phyloP scores from a whole-genome alignment of 2,329 filamentous ascomycete genomes.

The Sarocladium brachiariae region DNA sequence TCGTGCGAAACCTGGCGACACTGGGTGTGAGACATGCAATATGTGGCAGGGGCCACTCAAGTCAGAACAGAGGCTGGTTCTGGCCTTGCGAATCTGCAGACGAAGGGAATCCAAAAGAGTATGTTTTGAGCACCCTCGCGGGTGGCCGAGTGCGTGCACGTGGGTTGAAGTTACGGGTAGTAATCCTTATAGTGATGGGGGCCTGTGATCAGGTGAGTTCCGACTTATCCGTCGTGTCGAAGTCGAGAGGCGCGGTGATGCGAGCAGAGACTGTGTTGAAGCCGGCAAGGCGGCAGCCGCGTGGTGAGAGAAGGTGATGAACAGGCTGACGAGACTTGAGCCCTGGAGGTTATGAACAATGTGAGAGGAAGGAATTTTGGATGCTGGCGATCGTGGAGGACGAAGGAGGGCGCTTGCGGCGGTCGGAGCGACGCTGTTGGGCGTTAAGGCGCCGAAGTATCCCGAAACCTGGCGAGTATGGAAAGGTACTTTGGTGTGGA shows the following conservation, averaged over 20 bases:
- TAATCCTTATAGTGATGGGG: no score
- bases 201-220: no score
- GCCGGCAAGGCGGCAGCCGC: no score
- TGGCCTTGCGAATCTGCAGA: background rate
- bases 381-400: background rate
- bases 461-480: background rate
- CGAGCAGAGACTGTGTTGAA: no score
- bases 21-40: background rate
- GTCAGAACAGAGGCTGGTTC: background rate
- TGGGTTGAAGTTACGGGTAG: background rate
- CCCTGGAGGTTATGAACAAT: background rate
- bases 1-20: background rate
- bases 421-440: background rate
- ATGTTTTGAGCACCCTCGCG: background rate
- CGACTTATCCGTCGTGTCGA: no score
- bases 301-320: background rate
- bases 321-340: background rate
- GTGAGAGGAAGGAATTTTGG: background rate
- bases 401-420: background rate
- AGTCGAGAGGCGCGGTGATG: no score
- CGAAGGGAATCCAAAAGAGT: background rate
- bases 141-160: background rate
- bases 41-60: background rate
- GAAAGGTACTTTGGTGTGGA: conserved; percentile 1
- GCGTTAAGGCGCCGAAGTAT: conserved; percentile 4